Evolutionary conservation across 2,329 filamentous ascomycete species (phyloP), one percentile per base, ranked within the genome.

Genomic region (Neonectria faginata): DNA sequence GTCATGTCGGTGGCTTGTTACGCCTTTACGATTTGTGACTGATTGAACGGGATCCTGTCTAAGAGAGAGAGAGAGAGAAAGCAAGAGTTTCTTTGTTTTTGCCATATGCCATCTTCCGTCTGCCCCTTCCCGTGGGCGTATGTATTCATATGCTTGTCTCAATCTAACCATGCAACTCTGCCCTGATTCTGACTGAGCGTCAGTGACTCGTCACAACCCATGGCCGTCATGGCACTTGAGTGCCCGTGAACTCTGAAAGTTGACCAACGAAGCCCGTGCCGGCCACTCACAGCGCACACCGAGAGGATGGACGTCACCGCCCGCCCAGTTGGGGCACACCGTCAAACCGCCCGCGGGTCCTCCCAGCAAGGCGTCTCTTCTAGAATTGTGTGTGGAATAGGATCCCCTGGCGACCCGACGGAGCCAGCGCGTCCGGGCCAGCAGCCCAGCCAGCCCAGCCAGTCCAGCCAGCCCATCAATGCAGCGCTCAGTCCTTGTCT

Each of bases 301-400:
- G 51, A 54, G 45, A 51, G 8, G 52, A 52, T 39, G 36, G 39
- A 42, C 39, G 60, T 57, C 60, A 62, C 55, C 39, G 41, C 50
- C 22, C 53, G 20, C 39, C 51, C 52, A 41, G 53, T 50, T 62
- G 18, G 53, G 45, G 54, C 20, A 29, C 29, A 51, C 44, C 29
- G 14, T 58, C 53, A 39, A 39, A 52, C 57, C 57, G 53, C 33
- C 56, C 18, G 14, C 31, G 31, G 9, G 36, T 48, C 39, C 48
- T 39, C 29, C 20, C 25, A 20, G 27, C 53, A 47, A 41, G 8
- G 39, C 67, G 54, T 33, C 69, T 70, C 65, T 74, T 74, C 72
- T 74, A 74, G 72, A 74, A 74, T 71, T 63, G 63, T 33, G 64
- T 62, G 51, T 74, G 66, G 72, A 74, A 74, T 65, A 67, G 69